These are phyloP conservation scores for Cordyceps cicadae DNA, from an alignment of 2,329 filamentous ascomycete genomes.

Conservation along the genomic window DNA sequence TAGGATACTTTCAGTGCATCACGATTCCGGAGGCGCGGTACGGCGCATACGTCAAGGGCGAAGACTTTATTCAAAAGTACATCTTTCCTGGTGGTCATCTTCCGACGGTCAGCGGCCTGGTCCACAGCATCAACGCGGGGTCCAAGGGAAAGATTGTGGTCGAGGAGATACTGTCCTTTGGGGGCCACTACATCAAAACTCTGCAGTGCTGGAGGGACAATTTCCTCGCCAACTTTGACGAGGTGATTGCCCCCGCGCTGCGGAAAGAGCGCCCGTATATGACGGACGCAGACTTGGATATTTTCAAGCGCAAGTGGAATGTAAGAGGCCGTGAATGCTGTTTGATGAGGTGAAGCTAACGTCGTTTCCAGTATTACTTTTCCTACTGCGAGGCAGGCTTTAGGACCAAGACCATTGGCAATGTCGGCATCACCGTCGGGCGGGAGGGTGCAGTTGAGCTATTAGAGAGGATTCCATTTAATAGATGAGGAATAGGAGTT, in stretches of 20 bases:
- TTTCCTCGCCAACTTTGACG: conserved; percentile 55
- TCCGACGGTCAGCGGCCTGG: conserved; percentile 48
- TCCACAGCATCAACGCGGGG: conserved; percentile 51
- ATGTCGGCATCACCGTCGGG: conserved; percentile 63
- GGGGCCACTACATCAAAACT: conserved; percentile 64
- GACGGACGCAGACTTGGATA: conserved; percentile 53
- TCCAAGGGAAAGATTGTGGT: conserved; percentile 56
- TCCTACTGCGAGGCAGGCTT: conserved; percentile 69
- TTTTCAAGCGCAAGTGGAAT: conserved; percentile 66
- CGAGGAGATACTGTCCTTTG: conserved; percentile 62
- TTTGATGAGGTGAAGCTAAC: neutral
- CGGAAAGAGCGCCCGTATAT: conserved; percentile 49
- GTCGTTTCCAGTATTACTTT: conserved; percentile 55
- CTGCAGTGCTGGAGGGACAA: conserved; percentile 59
- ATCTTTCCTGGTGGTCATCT: conserved; percentile 72
- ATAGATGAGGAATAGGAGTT: neutral
- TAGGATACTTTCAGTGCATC: conserved; percentile 68
- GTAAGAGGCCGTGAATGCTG: conserved; percentile 26
- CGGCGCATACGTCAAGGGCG: conserved; percentile 54
- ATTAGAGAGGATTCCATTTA: conserved; percentile 58
- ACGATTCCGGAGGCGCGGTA: conserved; percentile 66
- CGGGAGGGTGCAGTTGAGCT: conserved; percentile 57
- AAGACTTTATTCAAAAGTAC: conserved; percentile 70
- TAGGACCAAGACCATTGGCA: conserved; percentile 60
- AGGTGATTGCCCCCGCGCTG: conserved; percentile 51